phyloP scores from a whole-genome alignment of 805 yeast species.

The Cyberlindnera suaveolens region DNA sequence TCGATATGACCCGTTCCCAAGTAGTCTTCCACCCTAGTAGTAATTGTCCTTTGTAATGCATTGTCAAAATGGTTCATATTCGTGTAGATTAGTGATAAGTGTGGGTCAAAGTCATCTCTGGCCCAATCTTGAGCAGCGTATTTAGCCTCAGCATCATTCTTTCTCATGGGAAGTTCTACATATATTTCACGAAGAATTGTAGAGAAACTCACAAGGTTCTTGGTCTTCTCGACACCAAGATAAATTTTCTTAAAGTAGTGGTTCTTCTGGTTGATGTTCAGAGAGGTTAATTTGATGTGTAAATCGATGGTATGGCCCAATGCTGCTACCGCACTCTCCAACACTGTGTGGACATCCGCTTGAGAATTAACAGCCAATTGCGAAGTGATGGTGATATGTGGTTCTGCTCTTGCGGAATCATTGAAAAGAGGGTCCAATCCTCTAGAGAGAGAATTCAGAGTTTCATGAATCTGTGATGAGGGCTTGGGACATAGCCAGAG shows the following conservation, averaged over 20 bases:
- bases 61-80: constrained; percentile 58
- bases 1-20: constrained; percentile 31
- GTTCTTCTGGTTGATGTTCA: constrained; percentile 13
- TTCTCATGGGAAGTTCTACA: constrained; percentile 36
- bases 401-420: constrained; percentile 62
- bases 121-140: constrained; percentile 54
- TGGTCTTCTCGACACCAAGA: constrained; percentile 14
- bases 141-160: constrained; percentile 27
- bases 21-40: constrained; percentile 59
- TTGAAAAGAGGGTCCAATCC: constrained; percentile 68
- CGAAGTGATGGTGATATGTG: constrained; percentile 74
- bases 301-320: constrained; percentile 19
- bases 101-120: constrained; percentile 56
- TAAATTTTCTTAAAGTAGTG: constrained; percentile 21
- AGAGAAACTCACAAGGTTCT: constrained; percentile 29
- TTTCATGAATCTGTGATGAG: constrained; percentile 47
- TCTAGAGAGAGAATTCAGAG: constrained; percentile 51
- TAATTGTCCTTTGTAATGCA: constrained; percentile 57
- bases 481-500: constrained; percentile 72
- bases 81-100: constrained; percentile 65
- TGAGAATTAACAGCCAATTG: constrained; percentile 42
- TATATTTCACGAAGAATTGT: constrained; percentile 50
- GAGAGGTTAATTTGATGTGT: constrained; percentile 9
- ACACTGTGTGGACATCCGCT: constrained; percentile 52
- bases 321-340: constrained; percentile 56